A percentile compares a stretch with the other conserved stretches of the same genome.
These are phyloP conservation scores for Staphylotrichum tortipilum DNA, from an alignment of 495 filamentous ascomycete species.

Conservation along the genomic window DNA sequence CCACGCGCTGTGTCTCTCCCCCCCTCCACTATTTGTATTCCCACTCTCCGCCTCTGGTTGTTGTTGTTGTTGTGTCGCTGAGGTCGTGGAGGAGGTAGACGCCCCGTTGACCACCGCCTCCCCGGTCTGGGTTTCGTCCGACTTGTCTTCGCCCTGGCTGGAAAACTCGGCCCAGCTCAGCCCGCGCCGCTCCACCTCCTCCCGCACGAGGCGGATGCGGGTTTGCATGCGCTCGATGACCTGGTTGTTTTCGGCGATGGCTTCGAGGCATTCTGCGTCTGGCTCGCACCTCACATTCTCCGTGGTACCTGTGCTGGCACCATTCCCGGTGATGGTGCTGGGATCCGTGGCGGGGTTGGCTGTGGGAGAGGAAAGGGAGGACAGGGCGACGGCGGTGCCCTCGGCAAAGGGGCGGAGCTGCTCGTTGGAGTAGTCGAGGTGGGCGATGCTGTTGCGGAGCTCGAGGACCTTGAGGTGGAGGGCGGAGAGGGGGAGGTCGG, in stretches of 20 bases:
- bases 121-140: slow-evolving; percentile 23
- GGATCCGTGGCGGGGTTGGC: neutral
- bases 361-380: slow-evolving; percentile 1
- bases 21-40: neutral
- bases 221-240: slow-evolving; percentile 67
- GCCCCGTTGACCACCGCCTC: too few species aligned
- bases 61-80: slow-evolving; percentile 1
- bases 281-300: slow-evolving; percentile 12
- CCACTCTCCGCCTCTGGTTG: slow-evolving; percentile 16
- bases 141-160: slow-evolving; percentile 5
- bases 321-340: neutral
- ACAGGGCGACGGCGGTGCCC: slow-evolving; percentile 18
- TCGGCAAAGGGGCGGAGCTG: slow-evolving; percentile 57
- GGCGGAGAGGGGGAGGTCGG: slow-evolving; percentile 58
- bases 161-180: slow-evolving; percentile 56
- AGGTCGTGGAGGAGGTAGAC: too few species aligned
- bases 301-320: slow-evolving; percentile 8
- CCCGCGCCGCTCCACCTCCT: slow-evolving; percentile 69
- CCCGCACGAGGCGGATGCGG: slow-evolving; percentile 57
- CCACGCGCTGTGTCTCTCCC: slow-evolving; percentile 35
- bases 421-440: slow-evolving; percentile 70
- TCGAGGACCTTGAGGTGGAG: slow-evolving; percentile 77
- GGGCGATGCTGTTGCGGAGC: slow-evolving; percentile 70
- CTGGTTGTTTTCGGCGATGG: slow-evolving; percentile 64
- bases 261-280: slow-evolving; percentile 58